Conservation (phyloP, 495 filamentous ascomycete species). For the Penicillium cataractarum region DNA sequence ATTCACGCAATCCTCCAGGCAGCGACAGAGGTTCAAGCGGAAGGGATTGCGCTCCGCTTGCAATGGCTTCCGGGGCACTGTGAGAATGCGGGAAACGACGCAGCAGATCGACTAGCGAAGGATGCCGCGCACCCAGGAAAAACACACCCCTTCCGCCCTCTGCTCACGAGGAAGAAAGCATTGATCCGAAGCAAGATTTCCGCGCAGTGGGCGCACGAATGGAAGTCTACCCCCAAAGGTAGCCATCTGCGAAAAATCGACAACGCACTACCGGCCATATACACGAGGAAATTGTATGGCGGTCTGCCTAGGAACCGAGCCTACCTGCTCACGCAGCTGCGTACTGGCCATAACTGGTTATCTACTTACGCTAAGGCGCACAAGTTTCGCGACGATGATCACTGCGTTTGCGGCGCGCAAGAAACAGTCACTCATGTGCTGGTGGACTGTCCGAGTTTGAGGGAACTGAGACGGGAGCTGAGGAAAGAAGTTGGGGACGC, state of each 20-base stretch:
- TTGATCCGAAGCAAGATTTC: conserved; percentile 3
- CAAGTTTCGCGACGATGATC: conserved; percentile 19
- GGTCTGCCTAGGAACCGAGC: conserved; percentile 15
- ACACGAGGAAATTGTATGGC: conserved; percentile 22
- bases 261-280: conserved; percentile 10
- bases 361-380: conserved; percentile 12
- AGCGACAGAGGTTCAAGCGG: too few species aligned
- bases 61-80: too few species aligned
- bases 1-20: too few species aligned
- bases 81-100: too few species aligned
- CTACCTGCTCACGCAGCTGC: conserved; percentile 24
- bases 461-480: conserved; percentile 19
- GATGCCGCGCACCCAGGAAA: conserved; percentile 18
- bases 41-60: too few species aligned
- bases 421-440: conserved; percentile 25
- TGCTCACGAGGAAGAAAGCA: conserved; percentile 21
- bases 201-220: conserved; percentile 22
- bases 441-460: conserved; percentile 19
- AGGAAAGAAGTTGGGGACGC: conserved; percentile 24
- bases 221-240: conserved; percentile 15
- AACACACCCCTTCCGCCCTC: conserved; percentile 20
- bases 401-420: conserved; percentile 20
- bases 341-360: conserved; percentile 25
- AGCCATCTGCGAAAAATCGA: conserved; percentile 19
- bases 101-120: conserved; percentile 15